These are phyloP conservation scores for Auricularia auricula-judae DNA, from an alignment of 768 basidiomycete species.

Conservation along the genomic window DNA sequence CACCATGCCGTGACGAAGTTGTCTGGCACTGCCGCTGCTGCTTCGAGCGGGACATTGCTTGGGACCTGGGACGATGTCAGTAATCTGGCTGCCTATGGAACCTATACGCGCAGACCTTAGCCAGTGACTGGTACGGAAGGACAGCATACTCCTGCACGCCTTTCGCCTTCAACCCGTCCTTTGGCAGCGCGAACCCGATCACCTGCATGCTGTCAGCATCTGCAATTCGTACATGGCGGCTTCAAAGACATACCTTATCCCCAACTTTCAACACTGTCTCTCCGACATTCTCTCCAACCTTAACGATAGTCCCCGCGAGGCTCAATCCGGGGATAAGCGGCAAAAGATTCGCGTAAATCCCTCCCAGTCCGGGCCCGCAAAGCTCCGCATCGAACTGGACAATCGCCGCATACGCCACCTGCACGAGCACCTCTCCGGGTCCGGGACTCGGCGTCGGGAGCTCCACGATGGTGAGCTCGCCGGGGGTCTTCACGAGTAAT, in stretches of 20 bases:
- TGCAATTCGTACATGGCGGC: background rate
- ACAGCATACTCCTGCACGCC: conserved; percentile 28
- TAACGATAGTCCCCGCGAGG: conserved; percentile 27
- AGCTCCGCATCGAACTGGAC: conserved; percentile 31
- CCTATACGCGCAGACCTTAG: conserved; percentile 23
- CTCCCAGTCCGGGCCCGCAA: conserved; percentile 22
- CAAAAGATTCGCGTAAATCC: conserved; percentile 11
- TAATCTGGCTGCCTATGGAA: background rate
- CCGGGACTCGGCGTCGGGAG: conserved; percentile 24
- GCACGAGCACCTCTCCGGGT: conserved; percentile 28
- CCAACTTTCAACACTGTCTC: conserved; percentile 22
- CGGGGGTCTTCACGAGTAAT: background rate
- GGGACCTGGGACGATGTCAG: conserved; percentile 25
- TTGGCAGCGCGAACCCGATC: conserved; percentile 18
- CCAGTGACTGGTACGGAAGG: conserved; percentile 20
- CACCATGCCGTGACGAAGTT: conserved; percentile 32
- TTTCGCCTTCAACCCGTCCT: conserved; percentile 16
- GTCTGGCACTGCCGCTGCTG: conserved; percentile 30
- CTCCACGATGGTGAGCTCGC: conserved; percentile 1
- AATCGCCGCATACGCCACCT: conserved; percentile 30
- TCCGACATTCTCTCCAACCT: conserved; percentile 24
- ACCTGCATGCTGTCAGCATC: conserved; percentile 13
- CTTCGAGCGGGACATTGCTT: conserved; percentile 25
- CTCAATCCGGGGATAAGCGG: conserved; percentile 29
- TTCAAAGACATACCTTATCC: conserved; percentile 23